Evolutionary conservation across 2,329 filamentous ascomycete species (phyloP), one percentile per base, ranked within the genome.

Genomic region (Fusarium austroafricanum): DNA sequence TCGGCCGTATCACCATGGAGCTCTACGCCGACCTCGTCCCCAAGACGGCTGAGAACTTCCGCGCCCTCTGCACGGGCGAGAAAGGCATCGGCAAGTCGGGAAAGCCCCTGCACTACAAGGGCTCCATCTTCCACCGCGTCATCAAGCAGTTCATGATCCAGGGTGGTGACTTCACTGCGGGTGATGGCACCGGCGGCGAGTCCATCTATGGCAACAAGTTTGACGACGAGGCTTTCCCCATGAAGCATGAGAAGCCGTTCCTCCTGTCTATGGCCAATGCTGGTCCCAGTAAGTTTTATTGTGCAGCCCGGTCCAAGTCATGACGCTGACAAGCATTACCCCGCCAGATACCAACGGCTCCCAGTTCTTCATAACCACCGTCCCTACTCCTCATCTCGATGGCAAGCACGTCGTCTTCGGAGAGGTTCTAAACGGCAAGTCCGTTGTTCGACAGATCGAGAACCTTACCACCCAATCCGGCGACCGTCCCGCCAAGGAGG

Each of bases 201-300:
- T 96, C 92, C 68, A 98, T 99, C 80, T 99, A 98, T 78, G 95
- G 95, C 76, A 92, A 92, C 79, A 98, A 97, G 83, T 99, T 99
- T 75, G 92, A 93, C 74, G 95, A 99, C 75, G 95, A 99, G 86
- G 97, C 96, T 80, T 98, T 99, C 77, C 87, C 92, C 54, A 83
- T 91, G 77, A 94, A 96, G 86, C 96, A 99, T 78, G 92, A 96
- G 74, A 92, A 90, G 75, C 94, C 96, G 3, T 97, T 97, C 84
- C 84, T 98, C 70, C 86, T 99, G 65, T 96, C 92, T 78, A 99
- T 99, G 96, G 96, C 96, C 75, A 99, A 99, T 78, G 95, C 96
- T 69, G 96, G 96, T 45, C 93, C 94, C 44, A 93, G 91, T 91
- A 86, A 73, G 88, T 47, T 38, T 45, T 7, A 23, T 52, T 17